phyloP scores from a whole-genome alignment of 306 rosid genomes.

The Morella rubra region DNA sequence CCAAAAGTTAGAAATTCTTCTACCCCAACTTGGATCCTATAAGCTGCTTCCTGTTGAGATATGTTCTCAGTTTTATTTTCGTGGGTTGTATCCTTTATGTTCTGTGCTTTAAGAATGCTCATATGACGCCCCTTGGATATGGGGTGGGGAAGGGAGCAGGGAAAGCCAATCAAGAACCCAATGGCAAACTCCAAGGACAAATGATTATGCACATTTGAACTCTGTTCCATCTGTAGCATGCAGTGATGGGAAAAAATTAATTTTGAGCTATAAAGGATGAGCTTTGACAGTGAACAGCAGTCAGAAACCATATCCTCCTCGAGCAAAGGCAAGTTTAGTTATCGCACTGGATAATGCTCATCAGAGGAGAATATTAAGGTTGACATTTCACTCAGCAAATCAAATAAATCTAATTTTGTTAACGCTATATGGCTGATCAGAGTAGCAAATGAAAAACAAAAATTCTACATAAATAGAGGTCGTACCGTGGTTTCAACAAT shows the following conservation, averaged over 20 bases:
- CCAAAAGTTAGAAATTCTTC: not conserved
- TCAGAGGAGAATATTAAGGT: not conserved
- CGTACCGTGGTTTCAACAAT: constrained; percentile 93
- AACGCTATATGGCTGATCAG: constrained; percentile 13
- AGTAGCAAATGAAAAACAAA: constrained; percentile 6
- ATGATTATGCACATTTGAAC: not conserved
- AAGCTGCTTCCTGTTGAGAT: not conserved
- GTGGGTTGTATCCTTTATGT: not conserved
- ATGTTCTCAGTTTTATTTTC: not conserved
- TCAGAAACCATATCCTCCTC: constrained; percentile 9
- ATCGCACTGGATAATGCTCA: constrained; percentile 2
- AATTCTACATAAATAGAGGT: constrained; percentile 22
- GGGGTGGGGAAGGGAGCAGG: not conserved
- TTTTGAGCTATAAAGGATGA: not conserved
- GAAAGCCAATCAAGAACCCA: not conserved
- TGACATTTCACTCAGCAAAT: not conserved
- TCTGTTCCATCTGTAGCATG: not conserved
- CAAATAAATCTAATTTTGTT: not conserved
- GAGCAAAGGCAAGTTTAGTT: constrained; percentile 16
- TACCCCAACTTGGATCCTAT: not conserved
- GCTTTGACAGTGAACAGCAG: constrained; percentile 19
- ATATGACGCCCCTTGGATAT: not conserved
- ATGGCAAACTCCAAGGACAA: not conserved
- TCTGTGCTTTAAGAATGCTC: not conserved
- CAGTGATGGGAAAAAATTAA: constrained; percentile 7